A percentile compares a stretch with the other conserved stretches of the same genome.
Conservation (phyloP, 208 protist genomes). For the Leishmania tarentolae region DNA sequence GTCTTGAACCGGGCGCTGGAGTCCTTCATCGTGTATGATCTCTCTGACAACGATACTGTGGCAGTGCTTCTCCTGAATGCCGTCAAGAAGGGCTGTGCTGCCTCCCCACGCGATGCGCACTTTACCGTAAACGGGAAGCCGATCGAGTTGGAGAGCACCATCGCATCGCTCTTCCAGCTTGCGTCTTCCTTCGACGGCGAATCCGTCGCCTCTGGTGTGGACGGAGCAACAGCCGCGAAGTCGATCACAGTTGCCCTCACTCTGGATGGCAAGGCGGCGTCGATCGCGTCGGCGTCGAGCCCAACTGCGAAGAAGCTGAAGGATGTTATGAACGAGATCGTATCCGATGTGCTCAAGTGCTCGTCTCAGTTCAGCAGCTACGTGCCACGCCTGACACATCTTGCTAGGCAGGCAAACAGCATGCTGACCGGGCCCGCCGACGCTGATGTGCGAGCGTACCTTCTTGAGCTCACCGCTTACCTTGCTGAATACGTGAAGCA, state of each 20-base stretch:
- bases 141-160: conserved; percentile 13
- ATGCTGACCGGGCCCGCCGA: conserved; percentile 5
- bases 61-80: conserved; percentile 41
- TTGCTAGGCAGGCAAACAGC: conserved; percentile 37
- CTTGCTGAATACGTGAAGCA: conserved; percentile 46
- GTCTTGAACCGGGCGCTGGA: conserved; percentile 11
- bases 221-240: conserved; percentile 12
- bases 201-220: conserved; percentile 9
- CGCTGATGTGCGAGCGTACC: conserved; percentile 22
- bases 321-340: conserved; percentile 30
- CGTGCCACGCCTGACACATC: conserved; percentile 40
- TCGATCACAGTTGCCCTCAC: conserved; percentile 21
- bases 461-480: conserved; percentile 35
- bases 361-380: conserved; percentile 49
- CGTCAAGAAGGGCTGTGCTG: conserved; percentile 43
- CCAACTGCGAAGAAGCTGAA: conserved; percentile 10
- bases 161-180: conserved; percentile 29
- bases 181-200: conserved; percentile 16
- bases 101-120: conserved; percentile 26
- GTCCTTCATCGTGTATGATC: conserved; percentile 38
- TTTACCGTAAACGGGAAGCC: conserved; percentile 25
- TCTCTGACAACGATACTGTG: conserved; percentile 43
- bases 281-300: conserved; percentile 14
- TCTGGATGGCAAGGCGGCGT: conserved; percentile 16
- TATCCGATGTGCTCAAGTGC: conserved; percentile 42